phyloP scores from a whole-genome alignment of 208 protist species.

The Trypanosoma theileri region DNA sequence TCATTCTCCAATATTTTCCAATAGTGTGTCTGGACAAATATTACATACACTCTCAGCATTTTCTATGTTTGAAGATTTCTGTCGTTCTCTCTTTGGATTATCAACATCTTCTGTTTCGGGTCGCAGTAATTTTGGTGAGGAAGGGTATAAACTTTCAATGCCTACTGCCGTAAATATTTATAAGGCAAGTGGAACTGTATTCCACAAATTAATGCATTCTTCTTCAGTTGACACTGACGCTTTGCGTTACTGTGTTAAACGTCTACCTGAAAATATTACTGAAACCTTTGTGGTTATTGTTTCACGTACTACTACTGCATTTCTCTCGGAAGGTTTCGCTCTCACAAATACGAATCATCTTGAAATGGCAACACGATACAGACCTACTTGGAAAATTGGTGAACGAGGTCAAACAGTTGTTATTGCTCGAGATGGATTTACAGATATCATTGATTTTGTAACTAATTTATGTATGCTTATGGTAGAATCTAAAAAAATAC shows the following conservation, averaged over 20 bases:
- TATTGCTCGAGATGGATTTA: slow-evolving; percentile 83
- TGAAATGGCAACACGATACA: slow-evolving; percentile 56
- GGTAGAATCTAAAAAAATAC: slow-evolving; percentile 74
- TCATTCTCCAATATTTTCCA: slow-evolving; percentile 75
- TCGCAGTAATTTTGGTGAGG: slow-evolving; percentile 10
- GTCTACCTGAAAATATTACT: slow-evolving; percentile 68
- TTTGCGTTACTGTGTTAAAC: slow-evolving; percentile 58
- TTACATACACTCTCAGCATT: slow-evolving; percentile 73
- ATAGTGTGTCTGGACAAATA: slow-evolving; percentile 70
- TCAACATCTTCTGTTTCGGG: slow-evolving; percentile 37
- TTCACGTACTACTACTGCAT: slow-evolving; percentile 49
- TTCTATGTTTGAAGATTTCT: slow-evolving; percentile 72
- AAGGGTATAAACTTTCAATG: slow-evolving; percentile 59
- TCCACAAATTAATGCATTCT: slow-evolving; percentile 56
- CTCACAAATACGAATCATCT: slow-evolving; percentile 33
- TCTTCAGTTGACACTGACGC: slow-evolving; percentile 67
- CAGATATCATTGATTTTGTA: slow-evolving; percentile 86
- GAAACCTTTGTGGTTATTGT: slow-evolving; percentile 68
- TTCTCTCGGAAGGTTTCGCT: slow-evolving; percentile 46
- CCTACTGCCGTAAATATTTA: slow-evolving; percentile 51
- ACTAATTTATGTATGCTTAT: slow-evolving; percentile 80
- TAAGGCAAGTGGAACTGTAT: slow-evolving; percentile 46
- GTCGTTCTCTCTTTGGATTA: slow-evolving; percentile 67
- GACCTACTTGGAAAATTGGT: slow-evolving; percentile 65
- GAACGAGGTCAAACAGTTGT: slow-evolving; percentile 72